A percentile compares a stretch with the other conserved stretches of the same genome.
Evolutionary conservation across 2,329 filamentous ascomycete genomes (phyloP).

Genomic region (Coccinonectria pachysandricola): DNA sequence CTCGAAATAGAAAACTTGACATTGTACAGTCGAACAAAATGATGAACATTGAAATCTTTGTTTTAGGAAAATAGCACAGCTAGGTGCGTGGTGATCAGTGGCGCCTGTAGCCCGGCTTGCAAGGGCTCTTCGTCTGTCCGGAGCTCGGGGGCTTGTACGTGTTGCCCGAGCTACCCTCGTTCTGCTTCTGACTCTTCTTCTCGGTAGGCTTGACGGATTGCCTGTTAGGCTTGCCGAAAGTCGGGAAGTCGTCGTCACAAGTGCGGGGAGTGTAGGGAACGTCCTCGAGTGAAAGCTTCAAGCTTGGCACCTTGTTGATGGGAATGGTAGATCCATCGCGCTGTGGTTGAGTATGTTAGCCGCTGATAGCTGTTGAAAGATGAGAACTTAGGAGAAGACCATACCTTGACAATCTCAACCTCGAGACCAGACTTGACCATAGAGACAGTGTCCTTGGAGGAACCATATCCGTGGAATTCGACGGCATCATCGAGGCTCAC

Average conservation of each 20-base stretch:
- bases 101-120: no score
- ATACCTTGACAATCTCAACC: slow-evolving; percentile 25
- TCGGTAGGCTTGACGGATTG: slow-evolving; percentile 8
- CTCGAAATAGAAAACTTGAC: no score
- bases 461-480: slow-evolving; percentile 30
- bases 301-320: slow-evolving; percentile 19
- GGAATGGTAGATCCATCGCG: slow-evolving; percentile 22
- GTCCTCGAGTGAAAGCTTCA: slow-evolving; percentile 27
- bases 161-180: no score
- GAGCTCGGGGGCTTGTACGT: no score
- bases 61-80: no score
- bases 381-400: background rate
- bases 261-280: slow-evolving; percentile 19
- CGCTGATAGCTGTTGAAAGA: background rate
- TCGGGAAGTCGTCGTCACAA: slow-evolving; percentile 19
- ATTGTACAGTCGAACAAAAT: no score
- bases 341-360: slow-evolving; percentile 9
- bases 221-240: slow-evolving; percentile 10
- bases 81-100: no score
- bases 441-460: slow-evolving; percentile 15
- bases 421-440: slow-evolving; percentile 19
- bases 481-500: slow-evolving; percentile 50
- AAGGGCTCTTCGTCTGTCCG: no score
- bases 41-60: no score
- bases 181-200: no score